Evolutionary conservation across 2,329 filamentous ascomycete species (phyloP), one percentile per base, ranked within the genome.

Genomic region (Colletotrichum cordylinicola): DNA sequence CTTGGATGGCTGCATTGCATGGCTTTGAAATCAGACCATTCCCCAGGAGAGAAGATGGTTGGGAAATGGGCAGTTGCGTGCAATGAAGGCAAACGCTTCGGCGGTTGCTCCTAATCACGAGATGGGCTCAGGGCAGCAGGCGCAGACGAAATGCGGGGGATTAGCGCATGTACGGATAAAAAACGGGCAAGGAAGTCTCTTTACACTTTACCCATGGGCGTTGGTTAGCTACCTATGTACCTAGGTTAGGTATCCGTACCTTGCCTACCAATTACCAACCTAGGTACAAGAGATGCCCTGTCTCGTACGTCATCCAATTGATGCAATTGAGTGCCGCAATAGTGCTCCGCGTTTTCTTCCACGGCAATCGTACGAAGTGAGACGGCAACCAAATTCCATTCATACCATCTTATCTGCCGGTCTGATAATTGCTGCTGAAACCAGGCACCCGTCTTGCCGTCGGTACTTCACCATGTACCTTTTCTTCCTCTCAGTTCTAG

Each of bases 401-500:
- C n/a, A 61, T 21, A 33, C n/a, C 31, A 65, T 31, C 37, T 48
- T 21, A 48, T 43, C 62, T 24, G 24, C 37, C 31, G 33, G 37
- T 48, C 62, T 48, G 24, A 48, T 64, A 55, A 27, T 48, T 60
- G 67, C 33, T 64, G 58, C 31, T 35, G 58, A 61, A 61, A 37
- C 58, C 58, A 61, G 58, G 33, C 58, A 33, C 43, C 37, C 12
- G 33, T 33, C 24, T 70, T 37, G 35, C n/a, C n/a, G 6, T 55
- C 29, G 24, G 66, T 74, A 76, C 74, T 29, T 43, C 21, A 16
- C n/a, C 33, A 74, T 69, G 74, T 77, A 74, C 35, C 70, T 77
- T 77, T 77, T 65, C 69, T 77, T 77, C 76, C 72, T 62, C 55
- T 27, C 31, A 76, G 61, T 77, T 77, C 76, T 77, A 77, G 76